phyloP scores from a whole-genome alignment of 116 monocot species.

The Phalaenopsis hybrid region DNA sequence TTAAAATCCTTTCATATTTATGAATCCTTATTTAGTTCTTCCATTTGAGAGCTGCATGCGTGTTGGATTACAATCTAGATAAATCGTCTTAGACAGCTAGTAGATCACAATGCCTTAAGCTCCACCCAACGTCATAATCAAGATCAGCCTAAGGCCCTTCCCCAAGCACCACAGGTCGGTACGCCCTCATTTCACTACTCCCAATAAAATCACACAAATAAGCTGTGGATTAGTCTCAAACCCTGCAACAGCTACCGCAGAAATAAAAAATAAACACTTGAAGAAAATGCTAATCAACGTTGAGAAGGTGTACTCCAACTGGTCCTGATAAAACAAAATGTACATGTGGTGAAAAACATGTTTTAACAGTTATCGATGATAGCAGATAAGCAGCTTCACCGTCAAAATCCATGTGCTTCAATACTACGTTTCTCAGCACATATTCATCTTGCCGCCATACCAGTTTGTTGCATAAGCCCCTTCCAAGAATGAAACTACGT shows the following conservation, averaged over 20 bases:
- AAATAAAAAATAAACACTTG: not conserved
- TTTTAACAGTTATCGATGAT: no score
- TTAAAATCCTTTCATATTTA: not conserved
- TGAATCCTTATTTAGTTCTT: not conserved
- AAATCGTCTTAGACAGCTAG: no score
- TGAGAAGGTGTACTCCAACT: not conserved
- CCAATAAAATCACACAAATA: not conserved
- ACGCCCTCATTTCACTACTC: not conserved
- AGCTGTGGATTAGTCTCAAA: not conserved
- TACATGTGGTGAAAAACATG: not conserved
- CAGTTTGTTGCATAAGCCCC: no score
- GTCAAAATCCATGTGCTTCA: not conserved
- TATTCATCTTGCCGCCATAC: not conserved
- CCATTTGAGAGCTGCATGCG: not conserved
- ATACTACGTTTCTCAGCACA: not conserved
- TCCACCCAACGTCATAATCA: no score
- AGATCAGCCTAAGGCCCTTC: no score
- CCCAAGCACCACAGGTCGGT: no score
- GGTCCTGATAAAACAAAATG: not conserved
- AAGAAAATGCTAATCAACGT: not conserved
- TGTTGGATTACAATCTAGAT: no score
- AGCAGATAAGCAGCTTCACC: not conserved
- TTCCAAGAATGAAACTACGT: no score
- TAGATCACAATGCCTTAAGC: no score
- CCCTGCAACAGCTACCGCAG: not conserved